Evolutionary conservation across 2,329 filamentous ascomycete species (phyloP).

Genomic region (Reticulascus tulasneorum): DNA sequence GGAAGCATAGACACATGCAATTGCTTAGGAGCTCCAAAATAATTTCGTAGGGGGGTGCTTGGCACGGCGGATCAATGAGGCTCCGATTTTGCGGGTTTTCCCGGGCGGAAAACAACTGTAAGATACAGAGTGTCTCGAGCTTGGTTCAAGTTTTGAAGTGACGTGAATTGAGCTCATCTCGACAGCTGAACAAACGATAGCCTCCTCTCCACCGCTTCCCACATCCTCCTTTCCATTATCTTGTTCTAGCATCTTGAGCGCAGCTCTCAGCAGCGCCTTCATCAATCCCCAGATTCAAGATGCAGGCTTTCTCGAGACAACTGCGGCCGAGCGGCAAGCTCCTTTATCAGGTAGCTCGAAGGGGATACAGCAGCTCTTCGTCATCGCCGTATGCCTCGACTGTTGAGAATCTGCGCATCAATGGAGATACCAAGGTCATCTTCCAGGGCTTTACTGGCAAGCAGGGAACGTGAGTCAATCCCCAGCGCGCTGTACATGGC

Average conservation of each 20-base stretch:
- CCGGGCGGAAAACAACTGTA: constrained; percentile 12
- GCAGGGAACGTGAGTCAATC: constrained; percentile 74
- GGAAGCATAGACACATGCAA: too few species aligned
- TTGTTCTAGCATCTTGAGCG: neutral
- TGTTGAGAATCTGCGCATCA: constrained; percentile 86
- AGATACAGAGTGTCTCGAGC: constrained; percentile 15
- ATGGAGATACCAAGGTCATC: constrained; percentile 86
- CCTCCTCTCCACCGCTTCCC: constrained; percentile 7
- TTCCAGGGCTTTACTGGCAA: constrained; percentile 97
- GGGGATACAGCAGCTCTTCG: constrained; percentile 68
- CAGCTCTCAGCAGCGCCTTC: constrained; percentile 2
- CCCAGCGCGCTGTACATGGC: constrained; percentile 2
- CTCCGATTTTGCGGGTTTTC: constrained; percentile 14
- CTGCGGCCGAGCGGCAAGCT: constrained; percentile 63
- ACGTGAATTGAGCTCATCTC: constrained; percentile 12
- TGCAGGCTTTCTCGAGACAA: constrained; percentile 83
- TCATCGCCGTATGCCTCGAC: constrained; percentile 68
- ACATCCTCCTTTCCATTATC: constrained; percentile 7
- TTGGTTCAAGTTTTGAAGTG: constrained; percentile 16
- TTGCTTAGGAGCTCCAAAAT: too few species aligned
- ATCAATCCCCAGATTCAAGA: constrained; percentile 40
- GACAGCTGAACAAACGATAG: constrained; percentile 4
- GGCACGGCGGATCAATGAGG: constrained; percentile 5
- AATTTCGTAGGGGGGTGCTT: neutral
- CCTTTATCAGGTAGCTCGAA: constrained; percentile 61